Evolutionary conservation across 2,329 filamentous ascomycete species (phyloP).

Genomic region (Myriosclerotinia curreyana): DNA sequence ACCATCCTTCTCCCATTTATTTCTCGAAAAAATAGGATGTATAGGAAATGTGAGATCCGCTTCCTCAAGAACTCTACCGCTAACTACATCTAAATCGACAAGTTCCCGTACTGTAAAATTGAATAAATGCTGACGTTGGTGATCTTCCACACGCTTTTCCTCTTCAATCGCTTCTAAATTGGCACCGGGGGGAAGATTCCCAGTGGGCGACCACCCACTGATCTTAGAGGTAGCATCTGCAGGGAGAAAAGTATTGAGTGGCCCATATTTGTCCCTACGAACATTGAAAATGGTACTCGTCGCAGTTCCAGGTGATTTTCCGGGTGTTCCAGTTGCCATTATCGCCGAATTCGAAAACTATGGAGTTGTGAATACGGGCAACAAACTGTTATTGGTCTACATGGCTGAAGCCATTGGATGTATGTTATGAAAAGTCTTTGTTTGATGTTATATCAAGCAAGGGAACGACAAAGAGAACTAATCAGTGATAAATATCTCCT

Average conservation of each 20-base stretch:
- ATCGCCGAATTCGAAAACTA: not conserved
- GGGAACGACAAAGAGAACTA: not conserved
- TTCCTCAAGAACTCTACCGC: constrained; percentile 2
- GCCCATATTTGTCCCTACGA: not conserved
- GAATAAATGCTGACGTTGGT: not conserved
- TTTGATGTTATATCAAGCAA: not conserved
- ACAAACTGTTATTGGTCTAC: no score
- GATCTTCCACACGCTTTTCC: constrained; percentile 1
- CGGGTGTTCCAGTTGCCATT: not conserved
- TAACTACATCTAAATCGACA: constrained; percentile 15
- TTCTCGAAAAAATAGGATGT: constrained; percentile 1
- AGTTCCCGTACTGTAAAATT: constrained; percentile 7
- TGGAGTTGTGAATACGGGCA: not conserved
- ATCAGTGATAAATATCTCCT: not conserved
- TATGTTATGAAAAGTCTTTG: not conserved
- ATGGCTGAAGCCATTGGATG: not conserved
- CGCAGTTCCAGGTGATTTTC: not conserved
- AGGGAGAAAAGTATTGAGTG: not conserved
- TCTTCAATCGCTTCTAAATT: not conserved
- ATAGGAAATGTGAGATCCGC: not conserved
- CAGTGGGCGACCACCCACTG: constrained; percentile 10
- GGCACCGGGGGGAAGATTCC: not conserved
- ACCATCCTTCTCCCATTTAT: constrained; percentile 6
- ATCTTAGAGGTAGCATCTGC: not conserved
- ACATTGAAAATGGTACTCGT: constrained; percentile 7